Evolutionary conservation across 345 rosid species (phyloP).

Genomic region (Garcia nutans): DNA sequence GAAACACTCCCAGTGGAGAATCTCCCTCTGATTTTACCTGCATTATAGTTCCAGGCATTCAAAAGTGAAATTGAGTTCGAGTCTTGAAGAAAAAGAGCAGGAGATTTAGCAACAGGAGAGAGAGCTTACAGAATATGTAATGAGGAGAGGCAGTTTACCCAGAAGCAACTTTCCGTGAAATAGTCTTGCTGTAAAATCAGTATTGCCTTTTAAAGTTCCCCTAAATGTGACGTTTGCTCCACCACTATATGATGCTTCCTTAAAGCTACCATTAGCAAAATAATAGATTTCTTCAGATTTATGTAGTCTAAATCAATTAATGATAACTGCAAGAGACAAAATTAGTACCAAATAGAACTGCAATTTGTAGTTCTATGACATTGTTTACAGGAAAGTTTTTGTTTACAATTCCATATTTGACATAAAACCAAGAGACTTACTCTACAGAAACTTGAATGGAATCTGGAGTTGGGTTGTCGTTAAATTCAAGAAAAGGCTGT

Average conservation of each 20-base stretch:
- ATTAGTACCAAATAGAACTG: not conserved
- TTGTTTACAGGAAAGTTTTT: not conserved
- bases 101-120: not conserved
- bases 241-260: constrained; percentile 63
- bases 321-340: not conserved
- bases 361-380: not conserved
- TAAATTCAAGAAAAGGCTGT: constrained; percentile 68
- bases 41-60: constrained; percentile 10
- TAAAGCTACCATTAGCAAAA: constrained; percentile 37
- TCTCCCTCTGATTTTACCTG: constrained; percentile 69
- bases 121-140: constrained; percentile 66
- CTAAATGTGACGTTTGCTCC: constrained; percentile 69
- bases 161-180: constrained; percentile 52
- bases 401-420: not conserved
- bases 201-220: constrained; percentile 55
- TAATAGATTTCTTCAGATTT: not conserved
- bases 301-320: not conserved
- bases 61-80: not conserved
- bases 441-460: constrained; percentile 51
- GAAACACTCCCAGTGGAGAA: constrained; percentile 55
- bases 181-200: constrained; percentile 55
- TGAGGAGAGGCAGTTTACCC: constrained; percentile 44
- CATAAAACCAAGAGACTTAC: constrained; percentile 43
- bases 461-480: constrained; percentile 35
- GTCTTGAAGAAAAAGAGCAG: not conserved